Evolutionary conservation across 352 stramenopile species (phyloP).

Genomic region (Thraustotheca clavata): DNA sequence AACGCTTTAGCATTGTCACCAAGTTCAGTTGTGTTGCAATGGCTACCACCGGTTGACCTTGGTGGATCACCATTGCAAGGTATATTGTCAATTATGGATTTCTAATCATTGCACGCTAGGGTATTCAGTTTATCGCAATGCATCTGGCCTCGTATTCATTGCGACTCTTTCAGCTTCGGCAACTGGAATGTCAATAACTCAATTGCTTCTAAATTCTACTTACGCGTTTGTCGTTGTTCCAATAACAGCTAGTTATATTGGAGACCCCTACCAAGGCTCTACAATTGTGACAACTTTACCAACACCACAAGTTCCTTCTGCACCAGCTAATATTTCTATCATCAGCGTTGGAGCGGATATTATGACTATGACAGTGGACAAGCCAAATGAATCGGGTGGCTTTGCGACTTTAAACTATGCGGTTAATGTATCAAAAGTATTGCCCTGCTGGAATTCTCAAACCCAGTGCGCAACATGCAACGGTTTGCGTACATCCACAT

Average conservation of each 20-base stretch:
- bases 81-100: no score
- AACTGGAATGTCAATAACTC: neutral
- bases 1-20: neutral
- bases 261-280: neutral
- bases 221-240: neutral
- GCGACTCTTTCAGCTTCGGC: neutral
- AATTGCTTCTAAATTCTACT: neutral
- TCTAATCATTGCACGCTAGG: slow-evolving; percentile 1
- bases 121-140: slow-evolving; percentile 2
- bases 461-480: neutral
- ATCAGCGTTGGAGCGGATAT: neutral
- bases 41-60: neutral
- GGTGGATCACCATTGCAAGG: neutral
- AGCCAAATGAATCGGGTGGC: neutral
- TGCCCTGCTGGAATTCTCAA: neutral
- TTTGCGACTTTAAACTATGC: neutral
- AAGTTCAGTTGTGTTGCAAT: neutral
- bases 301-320: neutral
- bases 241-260: neutral
- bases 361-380: neutral
- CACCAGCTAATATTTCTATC: neutral
- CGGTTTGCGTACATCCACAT: neutral
- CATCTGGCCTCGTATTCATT: neutral
- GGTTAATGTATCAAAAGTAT: neutral
- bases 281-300: neutral